Percentiles rank a stretch among this genome's conserved stretches.
Conservation (phyloP, 805 yeast genomes). For the Komagataella pseudopastoris region DNA sequence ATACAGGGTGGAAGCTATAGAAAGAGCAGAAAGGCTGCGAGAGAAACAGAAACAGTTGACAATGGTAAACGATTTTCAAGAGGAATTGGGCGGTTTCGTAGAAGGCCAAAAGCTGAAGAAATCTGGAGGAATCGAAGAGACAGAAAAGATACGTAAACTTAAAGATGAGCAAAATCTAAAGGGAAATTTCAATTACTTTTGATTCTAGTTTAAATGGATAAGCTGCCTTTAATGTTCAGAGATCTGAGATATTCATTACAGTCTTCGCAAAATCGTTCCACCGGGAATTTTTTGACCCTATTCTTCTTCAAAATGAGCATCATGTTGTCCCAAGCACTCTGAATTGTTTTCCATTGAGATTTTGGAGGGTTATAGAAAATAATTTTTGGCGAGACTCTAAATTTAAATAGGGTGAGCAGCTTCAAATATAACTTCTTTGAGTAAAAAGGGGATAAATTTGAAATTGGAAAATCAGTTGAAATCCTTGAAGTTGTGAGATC, state of each 20-base stretch:
- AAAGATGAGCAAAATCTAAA: conserved; percentile 58
- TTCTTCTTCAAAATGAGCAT: conserved; percentile 8
- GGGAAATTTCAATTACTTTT: conserved; percentile 20
- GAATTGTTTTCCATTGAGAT: neutral
- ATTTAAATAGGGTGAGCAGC: neutral
- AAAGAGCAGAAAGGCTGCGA: conserved; percentile 72
- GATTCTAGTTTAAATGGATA: conserved; percentile 7
- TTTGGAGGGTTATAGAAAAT: neutral
- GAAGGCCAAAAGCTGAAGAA: conserved; percentile 62
- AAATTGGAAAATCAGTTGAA: neutral
- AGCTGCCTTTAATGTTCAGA: neutral
- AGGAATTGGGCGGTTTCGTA: conserved; percentile 78
- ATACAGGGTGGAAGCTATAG: conserved; percentile 75
- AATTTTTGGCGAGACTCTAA: neutral
- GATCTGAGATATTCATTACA: neutral
- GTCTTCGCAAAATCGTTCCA: neutral
- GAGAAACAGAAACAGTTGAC: conserved; percentile 52
- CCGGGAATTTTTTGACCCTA: neutral
- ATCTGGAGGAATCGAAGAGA: conserved; percentile 82
- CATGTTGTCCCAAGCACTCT: neutral
- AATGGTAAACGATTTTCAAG: conserved; percentile 55
- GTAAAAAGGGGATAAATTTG: neutral
- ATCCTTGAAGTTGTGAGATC: neutral
- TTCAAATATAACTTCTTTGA: neutral
- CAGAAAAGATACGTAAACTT: conserved; percentile 53